Conservation (phyloP, 768 basidiomycete species). For the Rossbeevera mucosa region DNA sequence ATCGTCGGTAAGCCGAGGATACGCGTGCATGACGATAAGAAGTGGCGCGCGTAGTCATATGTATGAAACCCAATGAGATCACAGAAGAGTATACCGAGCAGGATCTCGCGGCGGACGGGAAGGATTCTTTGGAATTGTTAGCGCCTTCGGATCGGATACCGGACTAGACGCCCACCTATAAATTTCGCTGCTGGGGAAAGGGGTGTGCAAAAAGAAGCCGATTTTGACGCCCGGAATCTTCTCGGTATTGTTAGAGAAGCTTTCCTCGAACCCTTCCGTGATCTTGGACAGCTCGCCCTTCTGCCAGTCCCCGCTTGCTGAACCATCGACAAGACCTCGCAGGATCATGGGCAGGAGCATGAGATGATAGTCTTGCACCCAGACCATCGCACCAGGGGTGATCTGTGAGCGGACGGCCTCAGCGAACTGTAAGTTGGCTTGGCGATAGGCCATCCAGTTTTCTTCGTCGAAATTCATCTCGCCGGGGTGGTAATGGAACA, state of each 20-base stretch:
- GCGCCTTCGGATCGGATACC: slow-evolving; percentile 10
- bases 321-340: slow-evolving; percentile 82
- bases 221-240: slow-evolving; percentile 77
- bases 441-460: slow-evolving; percentile 96
- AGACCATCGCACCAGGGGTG: slow-evolving; percentile 88
- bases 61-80: slow-evolving; percentile 99
- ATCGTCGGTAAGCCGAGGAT: slow-evolving; percentile 93
- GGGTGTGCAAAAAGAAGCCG: slow-evolving; percentile 97
- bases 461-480: slow-evolving; percentile 99
- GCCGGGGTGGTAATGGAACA: slow-evolving; percentile 99
- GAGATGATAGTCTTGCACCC: slow-evolving; percentile 98
- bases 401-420: slow-evolving; percentile 80
- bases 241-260: slow-evolving; percentile 32
- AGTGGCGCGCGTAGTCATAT: slow-evolving; percentile 98
- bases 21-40: slow-evolving; percentile 96
- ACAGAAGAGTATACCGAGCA: slow-evolving; percentile 93
- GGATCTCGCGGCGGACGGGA: slow-evolving; percentile 93
- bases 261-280: slow-evolving; percentile 63
- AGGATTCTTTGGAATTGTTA: slow-evolving; percentile 59
- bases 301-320: slow-evolving; percentile 51
- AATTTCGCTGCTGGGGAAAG: slow-evolving; percentile 96
- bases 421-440: slow-evolving; percentile 93
- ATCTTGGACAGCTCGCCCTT: slow-evolving; percentile 61
- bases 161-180: slow-evolving; percentile 64
- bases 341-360: slow-evolving; percentile 97